phyloP scores from a whole-genome alignment of 176 grass and related monocot species.

The Cenchrus purpureus region DNA sequence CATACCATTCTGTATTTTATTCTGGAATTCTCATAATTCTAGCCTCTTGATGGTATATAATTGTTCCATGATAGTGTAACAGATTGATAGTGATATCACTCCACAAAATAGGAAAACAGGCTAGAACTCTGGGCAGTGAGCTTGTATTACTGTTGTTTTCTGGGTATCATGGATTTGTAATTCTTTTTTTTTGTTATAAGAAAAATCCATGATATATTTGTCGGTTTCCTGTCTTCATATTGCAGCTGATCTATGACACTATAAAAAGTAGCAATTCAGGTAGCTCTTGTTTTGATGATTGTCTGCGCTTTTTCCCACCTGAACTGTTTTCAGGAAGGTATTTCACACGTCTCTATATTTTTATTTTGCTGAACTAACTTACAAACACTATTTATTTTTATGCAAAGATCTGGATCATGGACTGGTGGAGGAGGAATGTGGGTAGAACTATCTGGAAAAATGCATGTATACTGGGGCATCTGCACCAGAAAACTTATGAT shows the following conservation, averaged over 20 bases:
- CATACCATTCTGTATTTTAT: constrained; percentile 23
- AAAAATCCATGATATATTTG: constrained; percentile 18
- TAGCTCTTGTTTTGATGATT: constrained; percentile 79
- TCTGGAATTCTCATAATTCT: constrained; percentile 23
- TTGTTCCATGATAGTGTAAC: constrained; percentile 13
- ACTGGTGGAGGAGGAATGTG: constrained; percentile 93
- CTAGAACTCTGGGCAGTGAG: background rate
- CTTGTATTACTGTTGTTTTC: constrained; percentile 11
- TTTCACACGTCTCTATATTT: constrained; percentile 31
- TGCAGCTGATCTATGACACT: constrained; percentile 91
- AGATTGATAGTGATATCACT: background rate
- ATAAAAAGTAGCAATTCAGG: constrained; percentile 79
- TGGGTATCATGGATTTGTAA: background rate
- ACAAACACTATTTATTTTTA: constrained; percentile 28
- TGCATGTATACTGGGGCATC: constrained; percentile 73
- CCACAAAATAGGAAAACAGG: background rate
- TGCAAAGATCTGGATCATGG: constrained; percentile 93
- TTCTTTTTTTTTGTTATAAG: constrained; percentile 11
- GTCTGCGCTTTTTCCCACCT: constrained; percentile 76
- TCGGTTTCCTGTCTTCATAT: constrained; percentile 31
- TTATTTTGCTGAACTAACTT: constrained; percentile 33
- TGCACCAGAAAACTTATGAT: constrained; percentile 86
- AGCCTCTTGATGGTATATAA: background rate
- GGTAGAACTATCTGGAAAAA: constrained; percentile 97
- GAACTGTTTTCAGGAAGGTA: constrained; percentile 97